Evolutionary conservation across 805 yeast species (phyloP), one percentile per base, ranked within the genome.

Genomic region (Tanozyma kutaoensis): DNA sequence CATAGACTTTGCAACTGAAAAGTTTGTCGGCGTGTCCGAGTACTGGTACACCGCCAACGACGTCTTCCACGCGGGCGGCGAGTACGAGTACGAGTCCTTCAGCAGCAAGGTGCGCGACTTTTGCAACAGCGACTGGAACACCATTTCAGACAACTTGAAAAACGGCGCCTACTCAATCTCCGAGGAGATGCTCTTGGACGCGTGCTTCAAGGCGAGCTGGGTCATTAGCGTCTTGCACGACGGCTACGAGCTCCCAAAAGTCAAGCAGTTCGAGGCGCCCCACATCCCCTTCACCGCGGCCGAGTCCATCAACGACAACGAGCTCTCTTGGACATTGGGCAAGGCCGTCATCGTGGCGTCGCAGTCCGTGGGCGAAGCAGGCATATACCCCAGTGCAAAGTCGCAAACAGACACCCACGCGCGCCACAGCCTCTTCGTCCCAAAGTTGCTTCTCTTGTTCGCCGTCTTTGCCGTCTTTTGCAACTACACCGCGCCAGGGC

Each of bases 21-120:
- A 72, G 42, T 86, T 91, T 51, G 78, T 91, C 16, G 98, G 98
- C 0, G 76, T 88, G 14, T 81, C 95, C 6, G 98, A 91, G 51
- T 91, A 84, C 55, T 91, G 97, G 96, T 88, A 91, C 47, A 84
- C 96, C 1, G 86, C 95, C 3, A 80, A 85, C 42, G 97, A 88
- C 45, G 70, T 88, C 4, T 86, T 86, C 48, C 72, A 76, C 22
- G 66, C 84, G 56, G 88, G 93, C 3, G 97, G 96, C 10, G 82
- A 74, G 30, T 86, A 86, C 48, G 81, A 81, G 43, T 88, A 74
- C 45, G 62, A 67, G 20, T 56, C 64, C 22, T 84, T 80, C 43
- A 77, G 72, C 45, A 67, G 59, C 20, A 66, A 69, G 28, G 79
- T 85, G 3, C 66, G 68, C 33, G 63, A 65, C 18, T 85, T 75